Percentiles rank a stretch among this genome's conserved stretches.
These are phyloP conservation scores for Gynochthodes officinalis DNA, from an alignment of 257 asterid species.

Conservation along the genomic window DNA sequence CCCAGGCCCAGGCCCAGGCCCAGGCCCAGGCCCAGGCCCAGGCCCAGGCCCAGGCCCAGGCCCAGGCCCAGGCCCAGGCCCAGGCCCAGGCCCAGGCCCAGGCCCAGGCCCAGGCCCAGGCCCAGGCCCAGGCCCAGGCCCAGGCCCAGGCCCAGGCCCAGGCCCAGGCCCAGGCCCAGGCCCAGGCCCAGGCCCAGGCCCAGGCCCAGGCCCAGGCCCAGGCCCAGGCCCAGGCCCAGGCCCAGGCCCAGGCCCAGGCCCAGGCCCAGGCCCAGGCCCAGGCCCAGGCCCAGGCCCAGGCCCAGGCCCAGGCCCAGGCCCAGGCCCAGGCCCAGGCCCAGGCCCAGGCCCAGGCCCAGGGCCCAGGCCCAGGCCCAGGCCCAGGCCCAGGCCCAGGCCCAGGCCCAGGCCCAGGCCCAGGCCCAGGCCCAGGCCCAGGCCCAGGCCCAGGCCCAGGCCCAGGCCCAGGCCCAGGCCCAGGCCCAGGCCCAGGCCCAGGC, in stretches of 20 bases:
- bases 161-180: conserved; percentile 15
- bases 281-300: background rate
- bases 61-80: no score
- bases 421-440: no score
- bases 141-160: conserved; percentile 17
- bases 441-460: background rate
- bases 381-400: conserved; percentile 5
- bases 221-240: background rate
- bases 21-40: conserved; percentile 5
- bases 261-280: background rate
- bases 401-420: conserved; percentile 4
- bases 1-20: no score
- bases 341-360: no score
- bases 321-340: no score
- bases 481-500: background rate
- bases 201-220: conserved; percentile 11
- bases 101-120: conserved; percentile 13
- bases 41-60: no score
- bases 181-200: conserved; percentile 14
- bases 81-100: no score
- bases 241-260: conserved; percentile 7
- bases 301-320: background rate
- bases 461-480: background rate
- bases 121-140: no score
- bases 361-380: no score